Conservation (phyloP, 108 stramenopile genomes). For the Fragilariopsis cylindrus region DNA sequence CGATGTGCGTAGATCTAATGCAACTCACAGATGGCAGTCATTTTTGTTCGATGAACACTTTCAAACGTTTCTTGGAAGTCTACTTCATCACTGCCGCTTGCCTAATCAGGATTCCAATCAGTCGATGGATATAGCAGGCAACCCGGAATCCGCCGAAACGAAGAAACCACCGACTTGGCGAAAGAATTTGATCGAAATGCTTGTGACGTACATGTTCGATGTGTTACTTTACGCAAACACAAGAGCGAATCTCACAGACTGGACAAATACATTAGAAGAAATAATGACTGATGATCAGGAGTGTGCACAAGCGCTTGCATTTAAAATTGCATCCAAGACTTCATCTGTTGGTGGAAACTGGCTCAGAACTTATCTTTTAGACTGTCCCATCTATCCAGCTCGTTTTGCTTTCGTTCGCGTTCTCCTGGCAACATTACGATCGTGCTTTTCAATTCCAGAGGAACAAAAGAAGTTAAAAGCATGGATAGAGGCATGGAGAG, state of each 20-base stretch:
- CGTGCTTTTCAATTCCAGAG: constrained; percentile 40
- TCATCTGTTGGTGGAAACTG: constrained; percentile 65
- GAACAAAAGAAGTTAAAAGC: constrained; percentile 53
- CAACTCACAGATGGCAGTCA: constrained; percentile 82
- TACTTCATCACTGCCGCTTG: constrained; percentile 61
- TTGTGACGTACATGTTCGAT: constrained; percentile 74
- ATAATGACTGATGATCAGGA: constrained; percentile 44
- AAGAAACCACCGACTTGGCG: constrained; percentile 43
- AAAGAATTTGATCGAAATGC: constrained; percentile 48
- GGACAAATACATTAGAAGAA: constrained; percentile 60
- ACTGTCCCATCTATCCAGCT: constrained; percentile 70
- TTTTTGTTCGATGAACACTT: constrained; percentile 92
- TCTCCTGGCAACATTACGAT: constrained; percentile 54
- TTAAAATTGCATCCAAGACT: constrained; percentile 65
- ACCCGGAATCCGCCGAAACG: not conserved
- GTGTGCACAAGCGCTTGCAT: constrained; percentile 49
- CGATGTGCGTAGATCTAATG: constrained; percentile 80
- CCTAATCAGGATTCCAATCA: constrained; percentile 6
- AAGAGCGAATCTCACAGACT: constrained; percentile 43
- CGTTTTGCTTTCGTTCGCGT: constrained; percentile 67
- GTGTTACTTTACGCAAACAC: constrained; percentile 75
- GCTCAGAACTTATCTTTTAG: constrained; percentile 74
- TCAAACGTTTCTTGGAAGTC: constrained; percentile 78
- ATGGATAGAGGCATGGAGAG: constrained; percentile 66
- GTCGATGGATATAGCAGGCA: constrained; percentile 24